Evolutionary conservation across 2,329 filamentous ascomycete genomes (phyloP).

Genomic region (Aureobasidium sp.): DNA sequence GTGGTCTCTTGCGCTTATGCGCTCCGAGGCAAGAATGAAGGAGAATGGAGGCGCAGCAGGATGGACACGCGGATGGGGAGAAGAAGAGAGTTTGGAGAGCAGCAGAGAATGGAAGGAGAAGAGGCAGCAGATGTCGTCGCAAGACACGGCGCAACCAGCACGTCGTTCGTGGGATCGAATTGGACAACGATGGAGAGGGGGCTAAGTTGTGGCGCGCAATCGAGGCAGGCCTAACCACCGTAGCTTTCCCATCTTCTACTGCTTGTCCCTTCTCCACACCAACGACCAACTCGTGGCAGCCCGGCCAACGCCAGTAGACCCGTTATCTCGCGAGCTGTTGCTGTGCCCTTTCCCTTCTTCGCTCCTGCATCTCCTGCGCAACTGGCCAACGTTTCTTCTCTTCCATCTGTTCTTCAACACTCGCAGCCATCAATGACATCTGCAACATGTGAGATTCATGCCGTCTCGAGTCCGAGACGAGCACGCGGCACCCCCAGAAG

Average conservation of each 20-base stretch:
- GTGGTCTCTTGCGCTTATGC: not conserved
- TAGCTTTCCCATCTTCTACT: not conserved
- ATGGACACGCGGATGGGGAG: not conserved
- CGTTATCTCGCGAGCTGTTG: not conserved
- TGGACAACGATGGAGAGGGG: not conserved
- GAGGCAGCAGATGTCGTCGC: not conserved
- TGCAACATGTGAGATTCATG: not conserved
- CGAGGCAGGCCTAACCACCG: conserved; percentile 6
- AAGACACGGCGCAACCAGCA: conserved; percentile 12
- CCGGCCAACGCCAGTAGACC: conserved; percentile 12
- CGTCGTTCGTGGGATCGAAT: conserved; percentile 5
- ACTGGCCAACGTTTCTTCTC: not conserved
- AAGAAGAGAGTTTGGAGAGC: not conserved
- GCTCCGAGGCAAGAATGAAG: not conserved
- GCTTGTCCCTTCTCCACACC: conserved; percentile 6
- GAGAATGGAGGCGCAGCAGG: conserved; percentile 3
- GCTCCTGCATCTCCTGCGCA: conserved; percentile 7
- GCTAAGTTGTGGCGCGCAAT: conserved; percentile 4
- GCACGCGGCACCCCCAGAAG: conserved; percentile 8
- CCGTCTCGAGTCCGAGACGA: not conserved
- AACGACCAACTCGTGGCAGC: conserved; percentile 11
- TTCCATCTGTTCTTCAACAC: not conserved
- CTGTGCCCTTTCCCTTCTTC: not conserved
- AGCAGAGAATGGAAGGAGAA: not conserved
- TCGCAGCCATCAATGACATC: conserved; percentile 1